phyloP scores from a whole-genome alignment of 208 protist species.

The Wallacemonas sp. region DNA sequence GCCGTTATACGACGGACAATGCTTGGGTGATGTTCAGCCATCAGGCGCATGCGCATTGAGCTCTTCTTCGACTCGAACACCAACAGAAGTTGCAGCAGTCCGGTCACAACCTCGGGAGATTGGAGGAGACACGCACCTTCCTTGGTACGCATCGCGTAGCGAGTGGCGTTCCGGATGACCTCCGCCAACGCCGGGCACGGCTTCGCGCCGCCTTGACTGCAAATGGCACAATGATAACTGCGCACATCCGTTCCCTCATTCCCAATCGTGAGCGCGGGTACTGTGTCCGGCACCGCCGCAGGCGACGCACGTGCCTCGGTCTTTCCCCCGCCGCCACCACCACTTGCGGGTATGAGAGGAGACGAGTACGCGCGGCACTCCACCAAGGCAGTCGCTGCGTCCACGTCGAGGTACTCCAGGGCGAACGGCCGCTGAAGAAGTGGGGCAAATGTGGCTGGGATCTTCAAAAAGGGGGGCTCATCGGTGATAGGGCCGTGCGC shows the following conservation, averaged over 20 bases:
- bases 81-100: slow-evolving; percentile 62
- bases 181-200: slow-evolving; percentile 36
- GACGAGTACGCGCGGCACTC: slow-evolving; percentile 24
- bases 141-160: slow-evolving; percentile 35
- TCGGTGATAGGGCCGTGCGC: slow-evolving; percentile 33
- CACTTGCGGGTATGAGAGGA: neutral
- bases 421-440: slow-evolving; percentile 39
- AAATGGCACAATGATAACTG: slow-evolving; percentile 32
- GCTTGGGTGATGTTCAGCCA: slow-evolving; percentile 63
- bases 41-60: slow-evolving; percentile 68
- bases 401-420: slow-evolving; percentile 56
- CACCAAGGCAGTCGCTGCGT: slow-evolving; percentile 35
- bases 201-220: slow-evolving; percentile 31
- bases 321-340: neutral
- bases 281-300: neutral
- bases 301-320: too few relatives aligned
- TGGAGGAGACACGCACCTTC: slow-evolving; percentile 63
- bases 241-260: slow-evolving; percentile 13
- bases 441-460: slow-evolving; percentile 40
- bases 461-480: slow-evolving; percentile 39
- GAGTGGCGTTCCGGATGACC: slow-evolving; percentile 31
- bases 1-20: slow-evolving; percentile 54
- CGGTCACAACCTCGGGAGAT: slow-evolving; percentile 61
- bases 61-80: slow-evolving; percentile 83
- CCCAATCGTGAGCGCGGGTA: neutral